Conservation (phyloP, 371 early-diverging fungal genomes). For the Actinomortierella wolfii region DNA sequence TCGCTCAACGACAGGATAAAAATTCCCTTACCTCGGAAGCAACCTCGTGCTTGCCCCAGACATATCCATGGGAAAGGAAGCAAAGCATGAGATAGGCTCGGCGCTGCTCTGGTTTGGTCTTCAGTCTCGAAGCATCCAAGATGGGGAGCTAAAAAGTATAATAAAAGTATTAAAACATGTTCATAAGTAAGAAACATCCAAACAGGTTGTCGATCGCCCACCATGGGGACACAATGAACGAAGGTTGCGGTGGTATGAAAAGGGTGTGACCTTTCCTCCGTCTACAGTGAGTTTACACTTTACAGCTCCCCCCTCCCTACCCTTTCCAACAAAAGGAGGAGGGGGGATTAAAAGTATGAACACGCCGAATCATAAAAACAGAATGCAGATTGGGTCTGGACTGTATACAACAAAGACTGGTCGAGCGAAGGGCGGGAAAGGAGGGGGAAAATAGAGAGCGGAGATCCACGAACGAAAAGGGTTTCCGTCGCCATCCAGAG, state of each 20-base stretch:
- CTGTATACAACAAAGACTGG: background rate
- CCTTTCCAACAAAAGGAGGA: no score
- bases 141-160: slow-evolving; percentile 67
- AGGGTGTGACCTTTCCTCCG: background rate
- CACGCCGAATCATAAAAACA: no score
- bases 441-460: background rate
- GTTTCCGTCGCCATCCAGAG: no score
- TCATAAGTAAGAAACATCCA: slow-evolving; percentile 2
- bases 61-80: slow-evolving; percentile 89
- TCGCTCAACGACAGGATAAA: background rate
- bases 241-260: background rate
- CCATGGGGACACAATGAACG: background rate
- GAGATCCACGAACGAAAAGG: background rate
- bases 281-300: background rate
- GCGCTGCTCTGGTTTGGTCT: slow-evolving; percentile 71
- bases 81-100: slow-evolving; percentile 87
- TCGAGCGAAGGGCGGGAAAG: background rate
- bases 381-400: no score
- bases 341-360: no score
- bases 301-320: background rate
- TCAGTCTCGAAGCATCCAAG: slow-evolving; percentile 66
- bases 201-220: background rate
- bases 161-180: no score
- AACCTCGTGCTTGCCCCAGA: slow-evolving; percentile 87
- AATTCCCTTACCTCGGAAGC: slow-evolving; percentile 66